These are phyloP conservation scores for Tricharina praecox DNA, from an alignment of 495 filamentous ascomycete species.

Conservation along the genomic window DNA sequence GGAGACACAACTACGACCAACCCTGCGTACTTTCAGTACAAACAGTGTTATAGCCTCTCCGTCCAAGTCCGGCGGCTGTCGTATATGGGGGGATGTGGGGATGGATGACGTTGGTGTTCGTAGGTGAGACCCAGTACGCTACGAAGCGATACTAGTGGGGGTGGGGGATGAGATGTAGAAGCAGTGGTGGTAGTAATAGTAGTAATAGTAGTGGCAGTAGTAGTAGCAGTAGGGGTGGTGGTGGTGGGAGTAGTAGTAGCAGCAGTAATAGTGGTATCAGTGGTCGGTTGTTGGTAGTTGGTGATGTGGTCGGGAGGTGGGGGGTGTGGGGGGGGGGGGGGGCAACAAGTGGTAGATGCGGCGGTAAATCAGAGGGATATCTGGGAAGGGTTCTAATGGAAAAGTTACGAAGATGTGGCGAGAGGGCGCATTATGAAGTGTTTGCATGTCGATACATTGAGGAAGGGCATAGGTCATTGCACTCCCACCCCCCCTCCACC, in stretches of 20 bases:
- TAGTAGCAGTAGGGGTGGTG: not conserved
- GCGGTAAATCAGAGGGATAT: not conserved
- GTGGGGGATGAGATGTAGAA: not conserved
- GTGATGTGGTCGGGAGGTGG: not conserved
- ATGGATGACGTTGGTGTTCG: conserved; percentile 1
- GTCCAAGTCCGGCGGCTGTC: conserved; percentile 4
- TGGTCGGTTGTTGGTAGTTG: no score
- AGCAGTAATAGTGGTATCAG: no score
- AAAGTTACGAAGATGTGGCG: not conserved
- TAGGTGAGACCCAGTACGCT: not conserved
- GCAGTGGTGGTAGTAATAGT: not conserved
- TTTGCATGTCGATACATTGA: not conserved
- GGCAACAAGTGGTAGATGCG: not conserved
- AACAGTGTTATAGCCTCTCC: conserved; percentile 1
- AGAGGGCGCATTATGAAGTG: conserved; percentile 4
- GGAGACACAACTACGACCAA: not conserved
- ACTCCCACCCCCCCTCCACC: no score
- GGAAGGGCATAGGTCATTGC: no score
- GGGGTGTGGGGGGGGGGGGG: not conserved
- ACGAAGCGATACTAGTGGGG: no score
- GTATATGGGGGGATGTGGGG: not conserved
- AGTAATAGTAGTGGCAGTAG: not conserved
- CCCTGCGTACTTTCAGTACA: not conserved
- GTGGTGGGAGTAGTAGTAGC: not conserved
- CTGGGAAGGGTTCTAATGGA: not conserved